Evolutionary conservation across 768 basidiomycete genomes (phyloP).

Genomic region (Kwoniella pini): DNA sequence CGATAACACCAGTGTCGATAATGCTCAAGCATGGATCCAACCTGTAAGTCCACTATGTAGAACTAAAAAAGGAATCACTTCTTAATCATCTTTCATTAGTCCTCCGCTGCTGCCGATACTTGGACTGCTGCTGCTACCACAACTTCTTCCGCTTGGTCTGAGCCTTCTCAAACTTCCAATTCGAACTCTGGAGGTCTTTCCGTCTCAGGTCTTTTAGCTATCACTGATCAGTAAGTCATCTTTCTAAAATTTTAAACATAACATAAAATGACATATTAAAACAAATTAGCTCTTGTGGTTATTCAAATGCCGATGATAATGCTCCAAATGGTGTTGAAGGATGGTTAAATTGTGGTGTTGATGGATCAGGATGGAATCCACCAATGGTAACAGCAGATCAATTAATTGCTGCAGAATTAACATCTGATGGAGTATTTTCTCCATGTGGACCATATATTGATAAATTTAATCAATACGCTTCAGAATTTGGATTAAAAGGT

Average conservation of each 20-base stretch:
- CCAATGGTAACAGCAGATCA: conserved; percentile 63
- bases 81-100: background rate
- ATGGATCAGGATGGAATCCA: conserved; percentile 68
- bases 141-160: conserved; percentile 2
- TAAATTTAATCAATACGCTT: conserved; percentile 45
- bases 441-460: conserved; percentile 50
- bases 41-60: conserved; percentile 3
- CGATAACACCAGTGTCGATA: background rate
- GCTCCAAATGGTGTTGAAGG: conserved; percentile 58
- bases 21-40: conserved; percentile 10
- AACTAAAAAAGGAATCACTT: background rate
- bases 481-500: conserved; percentile 28
- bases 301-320: conserved; percentile 27
- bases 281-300: conserved; percentile 46
- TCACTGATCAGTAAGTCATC: conserved; percentile 30
- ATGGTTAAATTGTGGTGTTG: conserved; percentile 78
- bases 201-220: conserved; percentile 11
- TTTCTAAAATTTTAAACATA: no score
- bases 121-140: background rate
- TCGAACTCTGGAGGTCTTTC: background rate
- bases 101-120: background rate
- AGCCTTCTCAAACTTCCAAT: background rate
- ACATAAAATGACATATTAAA: no score
- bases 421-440: conserved; percentile 40
- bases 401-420: conserved; percentile 46